These are phyloP conservation scores for Sechiopsis laciniata DNA, from an alignment of 306 rosid genomes.

Conservation along the genomic window DNA sequence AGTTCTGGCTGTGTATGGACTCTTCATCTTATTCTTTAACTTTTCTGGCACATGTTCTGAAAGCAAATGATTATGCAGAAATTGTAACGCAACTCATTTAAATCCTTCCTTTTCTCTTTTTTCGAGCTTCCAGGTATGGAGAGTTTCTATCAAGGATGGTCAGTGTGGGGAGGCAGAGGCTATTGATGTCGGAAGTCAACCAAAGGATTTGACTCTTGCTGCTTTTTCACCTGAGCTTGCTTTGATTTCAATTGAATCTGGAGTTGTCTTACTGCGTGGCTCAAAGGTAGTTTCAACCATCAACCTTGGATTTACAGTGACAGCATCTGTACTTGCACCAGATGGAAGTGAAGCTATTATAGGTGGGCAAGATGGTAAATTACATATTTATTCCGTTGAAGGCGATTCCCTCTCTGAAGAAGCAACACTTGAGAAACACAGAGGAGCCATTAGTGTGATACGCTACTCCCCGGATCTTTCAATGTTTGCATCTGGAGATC, in stretches of 20 bases:
- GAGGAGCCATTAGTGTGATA: slow-evolving; percentile 81
- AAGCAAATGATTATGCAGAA: no score
- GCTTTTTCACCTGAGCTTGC: slow-evolving; percentile 74
- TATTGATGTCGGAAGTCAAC: slow-evolving; percentile 88
- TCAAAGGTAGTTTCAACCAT: slow-evolving; percentile 62
- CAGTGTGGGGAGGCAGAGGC: slow-evolving; percentile 74
- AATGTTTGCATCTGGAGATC: slow-evolving; percentile 96
- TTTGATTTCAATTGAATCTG: slow-evolving; percentile 69
- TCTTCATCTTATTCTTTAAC: not conserved
- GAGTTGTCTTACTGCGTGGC: slow-evolving; percentile 76
- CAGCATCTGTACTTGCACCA: slow-evolving; percentile 76
- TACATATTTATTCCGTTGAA: slow-evolving; percentile 60
- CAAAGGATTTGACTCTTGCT: slow-evolving; percentile 81
- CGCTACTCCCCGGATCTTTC: slow-evolving; percentile 84
- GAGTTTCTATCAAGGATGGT: slow-evolving; percentile 57
- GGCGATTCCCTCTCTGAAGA: slow-evolving; percentile 77
- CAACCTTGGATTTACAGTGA: slow-evolving; percentile 74
- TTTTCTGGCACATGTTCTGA: no score
- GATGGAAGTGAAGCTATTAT: slow-evolving; percentile 93
- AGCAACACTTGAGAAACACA: slow-evolving; percentile 82
- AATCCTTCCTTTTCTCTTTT: not conserved
- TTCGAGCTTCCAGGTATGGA: slow-evolving; percentile 49
- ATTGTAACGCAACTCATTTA: no score
- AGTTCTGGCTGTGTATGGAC: not conserved
- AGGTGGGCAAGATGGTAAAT: slow-evolving; percentile 89